Evolutionary conservation across 805 yeast species (phyloP).

Genomic region (Candida ulmi): DNA sequence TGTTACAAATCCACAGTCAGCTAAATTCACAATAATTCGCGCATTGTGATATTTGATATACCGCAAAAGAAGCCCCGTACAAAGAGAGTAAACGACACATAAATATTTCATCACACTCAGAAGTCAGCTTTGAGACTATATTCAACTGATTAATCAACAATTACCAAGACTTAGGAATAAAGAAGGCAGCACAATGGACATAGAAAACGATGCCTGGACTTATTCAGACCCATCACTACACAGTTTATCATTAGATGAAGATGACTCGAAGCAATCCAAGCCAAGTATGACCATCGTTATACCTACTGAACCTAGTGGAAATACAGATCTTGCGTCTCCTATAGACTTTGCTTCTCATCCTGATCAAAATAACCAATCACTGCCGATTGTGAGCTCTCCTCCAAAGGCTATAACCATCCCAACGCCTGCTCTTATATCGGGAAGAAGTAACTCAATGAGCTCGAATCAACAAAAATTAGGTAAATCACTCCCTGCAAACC

Average conservation of each 20-base stretch:
- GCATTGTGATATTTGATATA: too few relatives aligned
- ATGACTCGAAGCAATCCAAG: background rate
- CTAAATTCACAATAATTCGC: too few relatives aligned
- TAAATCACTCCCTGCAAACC: slow-evolving; percentile 45
- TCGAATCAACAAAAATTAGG: slow-evolving; percentile 4
- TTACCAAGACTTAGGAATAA: too few relatives aligned
- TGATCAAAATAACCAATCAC: background rate
- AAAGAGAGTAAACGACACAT: too few relatives aligned
- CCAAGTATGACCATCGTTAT: too few relatives aligned
- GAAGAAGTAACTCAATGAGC: background rate
- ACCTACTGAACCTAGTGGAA: too few relatives aligned
- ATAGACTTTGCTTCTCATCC: background rate
- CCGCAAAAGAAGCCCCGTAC: too few relatives aligned
- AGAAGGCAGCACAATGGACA: background rate
- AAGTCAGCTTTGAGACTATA: too few relatives aligned
- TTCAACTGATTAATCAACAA: too few relatives aligned
- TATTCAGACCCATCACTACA: slow-evolving; percentile 6
- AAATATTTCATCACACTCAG: too few relatives aligned
- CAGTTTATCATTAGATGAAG: background rate
- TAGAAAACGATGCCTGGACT: slow-evolving; percentile 5
- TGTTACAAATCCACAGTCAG: too few relatives aligned
- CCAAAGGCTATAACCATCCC: slow-evolving; percentile 6
- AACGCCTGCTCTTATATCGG: slow-evolving; percentile 3
- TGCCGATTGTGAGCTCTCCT: slow-evolving; percentile 4
- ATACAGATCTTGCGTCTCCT: too few relatives aligned